Evolutionary conservation across 2,329 filamentous ascomycete genomes (phyloP), one percentile per base, ranked within the genome.

Genomic region (Chalaropsis thielavioides): DNA sequence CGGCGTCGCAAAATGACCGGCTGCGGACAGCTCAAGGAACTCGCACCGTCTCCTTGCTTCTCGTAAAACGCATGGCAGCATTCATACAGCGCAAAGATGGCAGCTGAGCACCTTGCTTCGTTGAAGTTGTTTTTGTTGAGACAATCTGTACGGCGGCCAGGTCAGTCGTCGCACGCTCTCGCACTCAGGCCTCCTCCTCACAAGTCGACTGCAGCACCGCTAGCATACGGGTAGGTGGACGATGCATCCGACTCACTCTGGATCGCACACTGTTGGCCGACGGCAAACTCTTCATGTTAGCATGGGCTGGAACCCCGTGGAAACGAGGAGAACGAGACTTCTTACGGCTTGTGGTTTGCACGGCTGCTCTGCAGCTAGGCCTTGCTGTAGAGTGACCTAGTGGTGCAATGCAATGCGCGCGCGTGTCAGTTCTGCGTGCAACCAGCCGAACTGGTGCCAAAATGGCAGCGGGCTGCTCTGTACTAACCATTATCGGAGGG

Each of bases 11-110:
- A 77, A 65, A 96, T 78, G 69, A 80, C 83, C 7, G 89, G 83
- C 73, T 92, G 92, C 0, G 94, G 94, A 72, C 94, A 99, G 77
- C 89, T 94, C 22, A 86, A 83, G 1, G 87, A 88, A 51, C 81
- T 84, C 40, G 89, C 91, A 27, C 84, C 76, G 65, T 95, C 86
- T 17, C 94, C 92, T 67, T 89, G 83, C 66, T 83, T 81, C 70
- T 86, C 78, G 76, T 99, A 97, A 73, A 97, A 96, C 13, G 83
- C 82, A 71, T 92, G 86, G 75, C 94, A 99, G 76, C 94, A 99
- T 70, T 94, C 87, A 75, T 97, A 99, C 27, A 99, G 78, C 2
- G 90, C 89, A 73, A 92, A 86, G 65, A 99, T 82, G 71, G 90
- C 79, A 19, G 77, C 74, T 72, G 87, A 83, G 75, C 94, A 99